Conservation (phyloP, 169 alveolate species). For the Plasmodium gaboni region DNA sequence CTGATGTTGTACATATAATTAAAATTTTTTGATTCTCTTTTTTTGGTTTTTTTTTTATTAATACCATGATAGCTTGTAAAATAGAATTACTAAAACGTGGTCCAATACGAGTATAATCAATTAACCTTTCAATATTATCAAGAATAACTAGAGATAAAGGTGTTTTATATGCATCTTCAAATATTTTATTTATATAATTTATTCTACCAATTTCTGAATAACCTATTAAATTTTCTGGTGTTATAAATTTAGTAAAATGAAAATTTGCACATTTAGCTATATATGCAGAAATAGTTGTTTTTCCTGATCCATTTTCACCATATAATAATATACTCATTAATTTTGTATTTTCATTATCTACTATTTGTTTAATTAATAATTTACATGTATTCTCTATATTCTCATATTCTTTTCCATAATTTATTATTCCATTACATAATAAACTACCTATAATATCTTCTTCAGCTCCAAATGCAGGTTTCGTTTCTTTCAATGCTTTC, state of each 20-base stretch:
- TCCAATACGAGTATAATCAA: constrained; percentile 98
- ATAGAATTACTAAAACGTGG: constrained; percentile 97
- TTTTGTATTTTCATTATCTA: constrained; percentile 90
- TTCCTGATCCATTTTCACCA: constrained; percentile 97
- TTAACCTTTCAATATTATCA: constrained; percentile 97
- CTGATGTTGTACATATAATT: constrained; percentile 98
- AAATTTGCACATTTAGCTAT: constrained; percentile 95
- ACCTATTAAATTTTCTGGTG: constrained; percentile 98
- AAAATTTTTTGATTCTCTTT: constrained; percentile 94
- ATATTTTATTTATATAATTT: constrained; percentile 93
- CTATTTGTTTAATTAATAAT: constrained; percentile 83
- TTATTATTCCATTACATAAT: constrained; percentile 92
- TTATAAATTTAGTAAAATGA: constrained; percentile 96
- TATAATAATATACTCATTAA: constrained; percentile 94
- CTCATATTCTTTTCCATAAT: constrained; percentile 92
- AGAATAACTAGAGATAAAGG: constrained; percentile 94
- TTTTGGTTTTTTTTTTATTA: constrained; percentile 96
- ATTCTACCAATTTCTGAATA: constrained; percentile 92
- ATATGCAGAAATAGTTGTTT: constrained; percentile 98
- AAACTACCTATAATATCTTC: constrained; percentile 82
- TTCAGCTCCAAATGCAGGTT: constrained; percentile 97
- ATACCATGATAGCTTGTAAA: constrained; percentile 95
- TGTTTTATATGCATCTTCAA: constrained; percentile 99
- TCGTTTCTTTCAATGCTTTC: constrained; percentile 95
- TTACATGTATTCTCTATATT: constrained; percentile 87